Percentiles rank a stretch among this genome's conserved stretches.
Evolutionary conservation across 116 monocot species (phyloP).

Genomic region (Posidonia oceanica): DNA sequence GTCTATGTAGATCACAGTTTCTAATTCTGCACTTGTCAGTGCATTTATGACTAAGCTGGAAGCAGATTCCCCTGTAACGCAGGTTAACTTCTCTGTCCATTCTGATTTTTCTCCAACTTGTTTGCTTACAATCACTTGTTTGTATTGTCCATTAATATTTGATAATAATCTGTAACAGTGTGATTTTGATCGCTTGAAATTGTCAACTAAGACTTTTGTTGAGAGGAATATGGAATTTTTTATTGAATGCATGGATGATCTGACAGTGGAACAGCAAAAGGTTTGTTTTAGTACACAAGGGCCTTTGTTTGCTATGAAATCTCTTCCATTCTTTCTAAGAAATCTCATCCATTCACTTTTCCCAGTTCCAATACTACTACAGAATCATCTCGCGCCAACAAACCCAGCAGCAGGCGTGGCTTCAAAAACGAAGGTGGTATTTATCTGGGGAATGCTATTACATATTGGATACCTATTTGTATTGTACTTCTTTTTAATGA

Average conservation of each 20-base stretch:
- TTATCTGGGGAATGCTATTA: not conserved
- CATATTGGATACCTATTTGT: too few relatives aligned
- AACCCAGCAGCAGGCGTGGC: conserved; percentile 87
- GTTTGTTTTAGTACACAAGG: conserved; percentile 13
- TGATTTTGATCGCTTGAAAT: conserved; percentile 83
- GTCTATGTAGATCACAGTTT: conserved; percentile 69
- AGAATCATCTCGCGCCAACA: conserved; percentile 85
- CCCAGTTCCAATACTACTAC: conserved; percentile 63
- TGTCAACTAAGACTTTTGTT: conserved; percentile 80
- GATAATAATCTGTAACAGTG: conserved; percentile 34
- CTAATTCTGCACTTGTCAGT: conserved; percentile 96
- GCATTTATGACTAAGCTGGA: conserved; percentile 91
- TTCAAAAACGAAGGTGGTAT: conserved; percentile 68
- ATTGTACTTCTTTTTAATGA: too few relatives aligned
- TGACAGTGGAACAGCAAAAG: conserved; percentile 90
- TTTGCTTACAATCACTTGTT: too few relatives aligned
- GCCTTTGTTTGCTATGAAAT: not conserved
- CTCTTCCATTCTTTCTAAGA: not conserved
- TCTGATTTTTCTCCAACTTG: not conserved
- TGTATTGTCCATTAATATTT: not conserved
- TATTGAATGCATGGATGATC: conserved; percentile 99
- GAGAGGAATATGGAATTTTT: conserved; percentile 95
- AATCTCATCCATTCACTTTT: not conserved
- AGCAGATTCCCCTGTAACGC: conserved; percentile 75
- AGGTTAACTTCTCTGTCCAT: conserved; percentile 28